These are phyloP conservation scores for Grosmannia penicillata DNA, from an alignment of 2,329 filamentous ascomycete genomes.

Conservation along the genomic window DNA sequence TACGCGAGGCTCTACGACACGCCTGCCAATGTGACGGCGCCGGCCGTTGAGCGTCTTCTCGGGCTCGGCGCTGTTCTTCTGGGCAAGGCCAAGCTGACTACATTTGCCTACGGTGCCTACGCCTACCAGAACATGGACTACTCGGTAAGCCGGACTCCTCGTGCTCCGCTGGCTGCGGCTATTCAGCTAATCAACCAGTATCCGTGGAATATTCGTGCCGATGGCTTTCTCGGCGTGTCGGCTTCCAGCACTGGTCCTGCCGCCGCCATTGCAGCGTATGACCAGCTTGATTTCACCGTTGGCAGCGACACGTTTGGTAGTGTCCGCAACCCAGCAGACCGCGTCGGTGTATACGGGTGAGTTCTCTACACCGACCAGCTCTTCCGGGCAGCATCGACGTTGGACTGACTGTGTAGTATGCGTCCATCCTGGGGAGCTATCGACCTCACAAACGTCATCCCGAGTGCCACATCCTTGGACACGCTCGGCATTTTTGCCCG, in stretches of 20 bases:
- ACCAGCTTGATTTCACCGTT: constrained; percentile 2
- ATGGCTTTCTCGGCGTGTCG: constrained; percentile 2
- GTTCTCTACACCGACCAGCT: too few relatives aligned
- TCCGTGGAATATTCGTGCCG: constrained; percentile 3
- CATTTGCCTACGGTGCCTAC: constrained; percentile 3
- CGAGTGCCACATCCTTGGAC: constrained; percentile 2
- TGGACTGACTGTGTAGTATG: not conserved
- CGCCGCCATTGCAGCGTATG: constrained; percentile 2
- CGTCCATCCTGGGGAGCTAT: constrained; percentile 3
- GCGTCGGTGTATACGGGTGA: constrained; percentile 2
- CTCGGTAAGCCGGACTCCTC: not conserved
- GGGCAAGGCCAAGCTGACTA: constrained; percentile 1
- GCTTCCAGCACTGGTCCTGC: constrained; percentile 3
- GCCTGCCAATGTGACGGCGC: constrained; percentile 1
- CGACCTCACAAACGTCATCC: constrained; percentile 1
- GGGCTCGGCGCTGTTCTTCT: constrained; percentile 1
- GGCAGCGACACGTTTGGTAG: constrained; percentile 1
- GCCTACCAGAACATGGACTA: constrained; percentile 5
- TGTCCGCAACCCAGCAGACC: constrained; percentile 3
- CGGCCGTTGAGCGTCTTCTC: constrained; percentile 1
- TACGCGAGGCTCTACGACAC: constrained; percentile 1
- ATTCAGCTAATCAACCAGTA: too few relatives aligned
- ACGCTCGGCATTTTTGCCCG: constrained; percentile 2
- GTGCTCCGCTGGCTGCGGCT: too few relatives aligned
- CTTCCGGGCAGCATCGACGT: too few relatives aligned